These are phyloP conservation scores for Candida parachauliodes DNA, from an alignment of 805 yeast genomes.

Conservation along the genomic window DNA sequence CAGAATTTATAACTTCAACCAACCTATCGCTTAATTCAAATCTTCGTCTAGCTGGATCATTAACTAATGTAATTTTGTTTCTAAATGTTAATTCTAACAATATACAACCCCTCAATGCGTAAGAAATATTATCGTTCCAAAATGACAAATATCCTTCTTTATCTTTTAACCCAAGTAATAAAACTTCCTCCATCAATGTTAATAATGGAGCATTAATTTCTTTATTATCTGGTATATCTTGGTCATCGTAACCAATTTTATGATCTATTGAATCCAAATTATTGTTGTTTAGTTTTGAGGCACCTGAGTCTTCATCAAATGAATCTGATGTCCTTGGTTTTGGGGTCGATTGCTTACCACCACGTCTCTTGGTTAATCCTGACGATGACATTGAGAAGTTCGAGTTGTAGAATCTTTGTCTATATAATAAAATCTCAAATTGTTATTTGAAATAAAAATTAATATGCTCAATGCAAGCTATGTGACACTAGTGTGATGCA, in stretches of 20 bases:
- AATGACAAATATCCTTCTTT: slow-evolving; percentile 94
- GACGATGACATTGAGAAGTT: slow-evolving; percentile 34
- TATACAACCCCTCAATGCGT: slow-evolving; percentile 93
- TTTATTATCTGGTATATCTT: slow-evolving; percentile 46
- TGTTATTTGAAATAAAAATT: no score
- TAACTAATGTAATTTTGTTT: slow-evolving; percentile 81
- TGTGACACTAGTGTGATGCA: no score
- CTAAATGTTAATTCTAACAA: slow-evolving; percentile 88
- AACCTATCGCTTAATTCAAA: slow-evolving; percentile 84
- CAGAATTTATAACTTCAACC: slow-evolving; percentile 80
- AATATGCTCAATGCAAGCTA: no score
- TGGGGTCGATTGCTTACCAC: slow-evolving; percentile 32
- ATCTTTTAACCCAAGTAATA: slow-evolving; percentile 89
- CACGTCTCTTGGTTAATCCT: slow-evolving; percentile 76
- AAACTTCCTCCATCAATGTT: slow-evolving; percentile 95
- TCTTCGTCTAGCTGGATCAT: slow-evolving; percentile 88
- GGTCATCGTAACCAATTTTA: slow-evolving; percentile 79
- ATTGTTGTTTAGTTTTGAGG: slow-evolving; percentile 17
- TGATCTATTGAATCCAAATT: slow-evolving; percentile 36
- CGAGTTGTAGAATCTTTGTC: no score
- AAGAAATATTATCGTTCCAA: slow-evolving; percentile 97
- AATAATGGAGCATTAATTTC: slow-evolving; percentile 58
- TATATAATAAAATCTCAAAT: no score
- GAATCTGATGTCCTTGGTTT: slow-evolving; percentile 17
- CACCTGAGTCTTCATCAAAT: slow-evolving; percentile 20